Evolutionary conservation across 192 early-diverging fungal species (phyloP).

Genomic region (Chytriomyces sp.): DNA sequence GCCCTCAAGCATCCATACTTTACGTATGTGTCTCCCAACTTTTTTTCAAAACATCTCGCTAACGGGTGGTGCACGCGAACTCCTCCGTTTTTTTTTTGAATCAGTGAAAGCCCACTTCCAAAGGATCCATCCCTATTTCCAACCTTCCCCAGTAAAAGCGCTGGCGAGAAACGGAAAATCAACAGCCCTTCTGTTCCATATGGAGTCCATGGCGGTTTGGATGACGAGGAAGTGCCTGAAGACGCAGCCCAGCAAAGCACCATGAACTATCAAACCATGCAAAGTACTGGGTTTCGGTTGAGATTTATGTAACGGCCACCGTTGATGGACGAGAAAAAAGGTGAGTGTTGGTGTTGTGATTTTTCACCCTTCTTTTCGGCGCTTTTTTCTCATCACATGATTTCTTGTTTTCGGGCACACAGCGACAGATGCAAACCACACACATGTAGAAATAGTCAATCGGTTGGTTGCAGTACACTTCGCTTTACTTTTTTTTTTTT

Average conservation of each 20-base stretch:
- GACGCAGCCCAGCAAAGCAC: slow-evolving; percentile 44
- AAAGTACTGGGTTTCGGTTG: slow-evolving; percentile 62
- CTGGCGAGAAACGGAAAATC: slow-evolving; percentile 29
- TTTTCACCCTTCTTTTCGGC: too few relatives aligned
- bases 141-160: slow-evolving; percentile 75
- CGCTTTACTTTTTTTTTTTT: too few relatives aligned
- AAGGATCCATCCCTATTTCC: slow-evolving; percentile 95
- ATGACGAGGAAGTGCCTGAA: slow-evolving; percentile 53
- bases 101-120: slow-evolving; percentile 78
- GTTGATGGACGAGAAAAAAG: too few relatives aligned
- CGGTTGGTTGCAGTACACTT: too few relatives aligned
- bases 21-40: slow-evolving; percentile 38
- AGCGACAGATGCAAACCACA: too few relatives aligned
- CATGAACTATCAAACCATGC: slow-evolving; percentile 56
- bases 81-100: background rate
- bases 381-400: too few relatives aligned
- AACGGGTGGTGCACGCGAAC: background rate
- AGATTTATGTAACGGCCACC: slow-evolving; percentile 39
- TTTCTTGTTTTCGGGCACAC: too few relatives aligned
- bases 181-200: slow-evolving; percentile 66
- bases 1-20: slow-evolving; percentile 93
- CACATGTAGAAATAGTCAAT: too few relatives aligned
- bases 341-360: too few relatives aligned
- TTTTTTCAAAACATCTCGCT: background rate
- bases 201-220: slow-evolving; percentile 53